These are phyloP conservation scores for Plantago lanceolata DNA, from an alignment of 305 asterid genomes.

Conservation along the genomic window DNA sequence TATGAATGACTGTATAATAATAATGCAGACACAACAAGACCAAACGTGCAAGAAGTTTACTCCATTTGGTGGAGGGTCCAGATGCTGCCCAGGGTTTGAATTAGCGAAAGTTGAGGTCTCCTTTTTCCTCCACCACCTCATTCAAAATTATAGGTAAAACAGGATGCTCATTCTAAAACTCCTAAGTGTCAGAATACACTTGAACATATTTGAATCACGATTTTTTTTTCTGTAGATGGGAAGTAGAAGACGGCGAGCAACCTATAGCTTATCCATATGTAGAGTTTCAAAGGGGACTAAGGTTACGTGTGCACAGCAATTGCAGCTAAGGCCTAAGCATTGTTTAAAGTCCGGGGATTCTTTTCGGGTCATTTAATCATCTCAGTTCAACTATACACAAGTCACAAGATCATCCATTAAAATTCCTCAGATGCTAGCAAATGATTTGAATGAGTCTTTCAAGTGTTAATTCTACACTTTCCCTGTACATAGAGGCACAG, in stretches of 20 bases:
- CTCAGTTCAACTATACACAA: not conserved
- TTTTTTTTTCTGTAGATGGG: slow-evolving; percentile 42
- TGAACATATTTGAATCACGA: not conserved
- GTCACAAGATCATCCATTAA: not conserved
- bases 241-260: slow-evolving; percentile 51
- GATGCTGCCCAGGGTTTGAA: slow-evolving; percentile 83
- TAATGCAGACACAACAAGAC: slow-evolving; percentile 42
- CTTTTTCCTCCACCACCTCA: slow-evolving; percentile 65
- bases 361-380: slow-evolving; percentile 10
- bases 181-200: slow-evolving; percentile 1
- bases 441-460: not conserved
- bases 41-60: slow-evolving; percentile 67
- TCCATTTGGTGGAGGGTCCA: slow-evolving; percentile 81
- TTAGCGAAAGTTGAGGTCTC: slow-evolving; percentile 77
- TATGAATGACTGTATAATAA: slow-evolving; percentile 1
- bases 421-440: not conserved
- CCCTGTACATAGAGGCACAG: not conserved
- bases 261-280: slow-evolving; percentile 71
- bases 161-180: not conserved
- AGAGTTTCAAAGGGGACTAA: slow-evolving; percentile 50
- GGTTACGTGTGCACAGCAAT: slow-evolving; percentile 33
- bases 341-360: slow-evolving; percentile 6
- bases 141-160: slow-evolving; percentile 53
- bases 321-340: slow-evolving; percentile 14
- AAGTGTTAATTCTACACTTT: not conserved